A percentile compares a stretch with the other conserved stretches of the same genome.
Conservation (phyloP, 2,329 filamentous ascomycete genomes). For the Calonectria montana region DNA sequence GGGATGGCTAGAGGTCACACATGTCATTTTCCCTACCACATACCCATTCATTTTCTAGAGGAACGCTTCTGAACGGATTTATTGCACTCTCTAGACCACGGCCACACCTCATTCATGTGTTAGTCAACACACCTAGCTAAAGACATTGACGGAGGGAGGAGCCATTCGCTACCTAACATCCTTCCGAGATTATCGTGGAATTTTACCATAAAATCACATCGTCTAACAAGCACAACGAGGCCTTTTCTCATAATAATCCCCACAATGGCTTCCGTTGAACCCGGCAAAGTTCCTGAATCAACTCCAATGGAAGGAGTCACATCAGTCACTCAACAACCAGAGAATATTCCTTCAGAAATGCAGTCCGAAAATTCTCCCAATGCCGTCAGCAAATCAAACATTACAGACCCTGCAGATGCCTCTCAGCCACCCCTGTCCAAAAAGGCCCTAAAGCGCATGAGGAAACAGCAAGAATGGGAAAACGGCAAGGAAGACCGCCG, state of each 20-base stretch:
- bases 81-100: not conserved
- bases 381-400: not conserved
- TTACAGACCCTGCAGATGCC: constrained; percentile 16
- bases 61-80: not conserved
- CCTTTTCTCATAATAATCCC: not conserved
- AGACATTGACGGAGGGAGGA: not conserved
- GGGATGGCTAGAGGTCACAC: not conserved
- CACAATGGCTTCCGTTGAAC: constrained; percentile 22
- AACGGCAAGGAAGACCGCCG: constrained; percentile 71
- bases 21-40: not conserved
- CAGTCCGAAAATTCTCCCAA: constrained; percentile 8
- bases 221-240: not conserved
- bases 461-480: constrained; percentile 80
- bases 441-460: constrained; percentile 84
- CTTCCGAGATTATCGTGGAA: not conserved
- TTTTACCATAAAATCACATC: not conserved
- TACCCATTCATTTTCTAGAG: not conserved
- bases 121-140: constrained; percentile 7
- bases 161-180: not conserved
- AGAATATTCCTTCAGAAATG: constrained; percentile 11
- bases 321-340: constrained; percentile 4
- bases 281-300: constrained; percentile 5
- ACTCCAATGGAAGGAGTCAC: constrained; percentile 22
- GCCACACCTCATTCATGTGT: not conserved
- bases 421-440: constrained; percentile 72